Evolutionary conservation across 768 basidiomycete genomes (phyloP).

Genomic region (Daedalea quercina): DNA sequence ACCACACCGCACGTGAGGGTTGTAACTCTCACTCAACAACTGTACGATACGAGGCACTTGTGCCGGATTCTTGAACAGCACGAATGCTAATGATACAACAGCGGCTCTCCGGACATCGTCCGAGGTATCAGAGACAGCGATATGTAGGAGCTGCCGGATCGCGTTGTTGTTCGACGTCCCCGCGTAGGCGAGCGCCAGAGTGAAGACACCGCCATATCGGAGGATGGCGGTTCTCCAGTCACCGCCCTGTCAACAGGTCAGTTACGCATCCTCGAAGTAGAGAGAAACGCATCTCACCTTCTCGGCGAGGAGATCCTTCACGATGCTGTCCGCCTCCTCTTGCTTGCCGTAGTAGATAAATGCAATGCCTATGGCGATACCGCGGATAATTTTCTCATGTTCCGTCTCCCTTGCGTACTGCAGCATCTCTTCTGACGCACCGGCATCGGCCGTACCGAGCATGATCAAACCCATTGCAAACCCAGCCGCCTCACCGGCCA

Average conservation of each 20-base stretch:
- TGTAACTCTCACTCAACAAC: slow-evolving; percentile 95
- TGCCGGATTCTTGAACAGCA: slow-evolving; percentile 93
- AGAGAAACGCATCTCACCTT: slow-evolving; percentile 51
- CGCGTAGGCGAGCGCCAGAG: slow-evolving; percentile 92
- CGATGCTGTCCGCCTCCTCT: slow-evolving; percentile 85
- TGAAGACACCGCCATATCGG: slow-evolving; percentile 97
- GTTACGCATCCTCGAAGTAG: not conserved
- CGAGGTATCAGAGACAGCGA: slow-evolving; percentile 96
- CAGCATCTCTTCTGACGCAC: slow-evolving; percentile 88
- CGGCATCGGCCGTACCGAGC: slow-evolving; percentile 85
- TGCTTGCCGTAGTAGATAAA: slow-evolving; percentile 91
- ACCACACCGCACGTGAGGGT: slow-evolving; percentile 96
- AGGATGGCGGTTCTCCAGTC: slow-evolving; percentile 80
- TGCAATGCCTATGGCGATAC: slow-evolving; percentile 86
- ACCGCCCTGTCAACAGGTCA: slow-evolving; percentile 5
- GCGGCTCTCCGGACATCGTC: slow-evolving; percentile 97
- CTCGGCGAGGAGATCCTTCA: slow-evolving; percentile 72
- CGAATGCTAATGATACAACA: slow-evolving; percentile 91
- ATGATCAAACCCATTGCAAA: slow-evolving; percentile 98
- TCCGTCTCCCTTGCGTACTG: slow-evolving; percentile 95
- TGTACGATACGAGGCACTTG: slow-evolving; percentile 98
- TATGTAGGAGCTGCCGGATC: slow-evolving; percentile 84
- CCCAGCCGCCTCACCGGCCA: slow-evolving; percentile 93
- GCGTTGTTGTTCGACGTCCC: slow-evolving; percentile 95
- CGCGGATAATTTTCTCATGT: slow-evolving; percentile 98